Evolutionary conservation across 2,329 filamentous ascomycete species (phyloP), one percentile per base, ranked within the genome.

Genomic region (Neoarthrinium moseri): DNA sequence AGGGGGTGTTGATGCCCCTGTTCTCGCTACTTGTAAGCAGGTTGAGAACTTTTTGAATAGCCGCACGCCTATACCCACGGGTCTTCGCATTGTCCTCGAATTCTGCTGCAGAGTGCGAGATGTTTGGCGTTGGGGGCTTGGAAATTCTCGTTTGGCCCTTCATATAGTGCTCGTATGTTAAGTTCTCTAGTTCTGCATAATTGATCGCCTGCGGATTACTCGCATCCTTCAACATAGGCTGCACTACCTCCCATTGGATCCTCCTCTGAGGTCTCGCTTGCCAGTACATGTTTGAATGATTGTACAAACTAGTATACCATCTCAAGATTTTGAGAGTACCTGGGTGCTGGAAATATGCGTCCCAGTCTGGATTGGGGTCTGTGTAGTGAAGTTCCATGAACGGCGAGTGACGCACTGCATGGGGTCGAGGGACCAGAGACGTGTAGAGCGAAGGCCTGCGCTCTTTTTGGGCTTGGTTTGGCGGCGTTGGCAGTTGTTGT

Each of bases 41-140:
- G 32, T 66, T 65, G 24, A 77, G 61, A 15, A 62, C 64, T 23
- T 67, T 64, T 51, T 77, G 72, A 18, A 77, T 57, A 15, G 66
- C 73, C 6, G 72, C 74, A 35, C 75, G 69, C 33, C 68, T 64
- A 44, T 63, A 64, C 2, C 73, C 74, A 10, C 71, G 70, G 42
- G 70, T 65, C 3, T 41, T 15, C 6, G 45, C 26, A 15, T 21
- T 21, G 10, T 29, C n/a, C 7, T 43, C 20, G 5, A 42, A n/a
- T 30, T 26, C 27, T 17, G 32, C 32, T 17, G 32, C 15, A 7
- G 8, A 8, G 15, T 10, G 10, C 26, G 8, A n/a, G 8, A 8
- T n/a, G 26, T 29, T 8, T 8, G n/a, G 8, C 24, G 12, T 18
- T n/a, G 24, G 12, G 39, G 15, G 7, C 17, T 15, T 47, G 13